Conservation (phyloP, 2,329 filamentous ascomycete genomes). For the Alternaria arborescens region DNA sequence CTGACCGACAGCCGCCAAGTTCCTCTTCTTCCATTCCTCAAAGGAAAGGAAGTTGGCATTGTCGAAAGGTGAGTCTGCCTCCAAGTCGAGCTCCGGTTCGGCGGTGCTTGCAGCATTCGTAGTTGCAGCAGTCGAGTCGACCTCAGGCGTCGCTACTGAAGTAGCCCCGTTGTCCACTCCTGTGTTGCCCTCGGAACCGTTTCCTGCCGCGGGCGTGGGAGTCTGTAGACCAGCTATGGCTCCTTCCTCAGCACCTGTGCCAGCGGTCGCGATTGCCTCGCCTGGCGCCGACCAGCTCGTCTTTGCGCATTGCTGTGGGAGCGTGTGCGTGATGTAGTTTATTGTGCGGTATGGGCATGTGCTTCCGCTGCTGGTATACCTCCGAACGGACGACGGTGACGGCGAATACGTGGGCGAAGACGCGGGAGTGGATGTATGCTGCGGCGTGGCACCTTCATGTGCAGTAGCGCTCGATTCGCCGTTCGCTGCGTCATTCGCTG, state of each 20-base stretch:
- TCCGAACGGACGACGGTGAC: constrained; percentile 17
- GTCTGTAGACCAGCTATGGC: constrained; percentile 21
- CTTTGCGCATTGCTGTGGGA: constrained; percentile 78
- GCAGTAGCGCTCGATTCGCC: constrained; percentile 34
- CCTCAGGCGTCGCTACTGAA: constrained; percentile 7
- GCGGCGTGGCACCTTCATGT: constrained; percentile 33
- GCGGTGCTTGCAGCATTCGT: constrained; percentile 23
- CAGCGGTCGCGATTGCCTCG: constrained; percentile 23
- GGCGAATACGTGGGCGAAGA: constrained; percentile 17
- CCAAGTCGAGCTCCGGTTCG: constrained; percentile 60
- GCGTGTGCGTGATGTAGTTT: constrained; percentile 82
- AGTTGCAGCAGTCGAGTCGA: constrained; percentile 15
- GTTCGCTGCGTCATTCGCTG: constrained; percentile 45
- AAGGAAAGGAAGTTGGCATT: constrained; percentile 92
- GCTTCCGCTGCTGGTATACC: constrained; percentile 44
- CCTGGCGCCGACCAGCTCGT: constrained; percentile 61
- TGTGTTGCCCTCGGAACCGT: constrained; percentile 15
- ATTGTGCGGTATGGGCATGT: constrained; percentile 68
- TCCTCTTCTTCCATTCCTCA: constrained; percentile 97
- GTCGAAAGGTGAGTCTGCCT: constrained; percentile 72
- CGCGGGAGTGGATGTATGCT: constrained; percentile 19
- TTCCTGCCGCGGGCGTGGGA: constrained; percentile 17
- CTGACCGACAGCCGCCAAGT: constrained; percentile 85
- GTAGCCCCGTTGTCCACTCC: constrained; percentile 10
- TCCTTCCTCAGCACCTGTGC: constrained; percentile 18